Percentiles rank a stretch among this genome's conserved stretches.
phyloP scores from a whole-genome alignment of 2,329 filamentous ascomycete genomes.

The Neonectria hederae region DNA sequence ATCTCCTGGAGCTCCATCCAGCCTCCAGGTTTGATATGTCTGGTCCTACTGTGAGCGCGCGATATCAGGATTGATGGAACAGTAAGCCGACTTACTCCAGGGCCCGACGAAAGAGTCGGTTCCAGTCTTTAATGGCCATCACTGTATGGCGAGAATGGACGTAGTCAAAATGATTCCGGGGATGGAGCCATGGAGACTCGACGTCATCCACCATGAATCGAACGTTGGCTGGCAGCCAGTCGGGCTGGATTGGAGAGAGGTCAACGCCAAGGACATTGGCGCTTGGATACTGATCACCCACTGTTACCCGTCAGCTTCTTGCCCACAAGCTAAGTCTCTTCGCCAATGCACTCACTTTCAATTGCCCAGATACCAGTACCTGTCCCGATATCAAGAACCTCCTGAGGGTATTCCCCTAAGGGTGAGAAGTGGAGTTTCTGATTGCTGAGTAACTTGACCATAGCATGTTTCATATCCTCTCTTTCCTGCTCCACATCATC shows the following conservation, averaged over 20 bases:
- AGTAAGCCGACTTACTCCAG: constrained; percentile 30
- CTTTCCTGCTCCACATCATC: constrained; percentile 68
- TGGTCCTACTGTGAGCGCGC: constrained; percentile 33
- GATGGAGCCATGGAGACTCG: constrained; percentile 65
- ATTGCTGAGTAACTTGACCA: constrained; percentile 59
- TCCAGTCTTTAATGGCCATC: constrained; percentile 66
- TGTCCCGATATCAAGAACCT: constrained; percentile 66
- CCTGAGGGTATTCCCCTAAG: constrained; percentile 56
- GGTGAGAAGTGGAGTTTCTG: constrained; percentile 63
- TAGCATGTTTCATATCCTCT: constrained; percentile 66
- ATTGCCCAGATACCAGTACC: constrained; percentile 70
- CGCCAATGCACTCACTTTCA: constrained; percentile 51
- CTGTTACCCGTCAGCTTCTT: constrained; percentile 40
- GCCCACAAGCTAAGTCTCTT: not conserved
- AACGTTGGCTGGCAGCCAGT: constrained; percentile 64
- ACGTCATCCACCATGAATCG: constrained; percentile 67
- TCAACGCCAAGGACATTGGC: constrained; percentile 57
- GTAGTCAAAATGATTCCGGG: constrained; percentile 66
- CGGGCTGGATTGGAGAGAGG: constrained; percentile 60
- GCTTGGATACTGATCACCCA: constrained; percentile 58
- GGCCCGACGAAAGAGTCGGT: constrained; percentile 53
- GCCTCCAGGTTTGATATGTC: constrained; percentile 62
- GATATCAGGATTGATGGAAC: not conserved
- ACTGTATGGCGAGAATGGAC: constrained; percentile 68
- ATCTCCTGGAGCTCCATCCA: constrained; percentile 67